Evolutionary conservation across 768 basidiomycete species (phyloP).

Genomic region (Phlebiopsis flavidoalba): DNA sequence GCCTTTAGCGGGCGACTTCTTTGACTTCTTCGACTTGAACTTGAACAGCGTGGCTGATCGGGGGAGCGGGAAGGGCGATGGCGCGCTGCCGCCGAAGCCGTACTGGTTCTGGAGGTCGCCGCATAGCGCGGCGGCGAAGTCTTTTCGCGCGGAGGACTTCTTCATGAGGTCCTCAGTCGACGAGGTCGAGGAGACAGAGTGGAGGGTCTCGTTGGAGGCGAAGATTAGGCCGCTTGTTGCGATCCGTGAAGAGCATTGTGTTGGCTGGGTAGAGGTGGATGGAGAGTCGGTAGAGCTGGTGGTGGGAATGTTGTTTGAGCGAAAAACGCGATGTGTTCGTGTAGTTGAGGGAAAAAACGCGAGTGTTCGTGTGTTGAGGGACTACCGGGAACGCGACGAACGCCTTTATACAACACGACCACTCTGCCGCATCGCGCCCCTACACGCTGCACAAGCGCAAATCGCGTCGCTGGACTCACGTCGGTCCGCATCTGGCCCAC

Average conservation of each 20-base stretch:
- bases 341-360: too few species aligned
- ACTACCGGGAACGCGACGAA: too few species aligned
- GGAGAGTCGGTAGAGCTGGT: too few species aligned
- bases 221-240: neutral
- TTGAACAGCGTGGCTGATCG: neutral
- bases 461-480: too few species aligned
- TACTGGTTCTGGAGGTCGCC: neutral
- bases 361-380: too few species aligned
- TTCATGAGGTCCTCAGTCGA: neutral
- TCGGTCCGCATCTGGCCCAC: too few species aligned
- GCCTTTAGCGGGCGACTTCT: neutral
- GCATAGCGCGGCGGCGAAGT: neutral
- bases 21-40: neutral
- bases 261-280: neutral
- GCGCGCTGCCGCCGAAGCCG: slow-evolving; percentile 1
- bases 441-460: too few species aligned
- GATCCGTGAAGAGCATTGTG: neutral
- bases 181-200: neutral
- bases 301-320: too few species aligned
- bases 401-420: too few species aligned
- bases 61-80: neutral
- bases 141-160: neutral
- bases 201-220: neutral
- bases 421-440: too few species aligned
- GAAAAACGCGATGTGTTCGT: too few species aligned